Conservation (phyloP, 805 yeast species). For the Ogataea thermomethanolica region DNA sequence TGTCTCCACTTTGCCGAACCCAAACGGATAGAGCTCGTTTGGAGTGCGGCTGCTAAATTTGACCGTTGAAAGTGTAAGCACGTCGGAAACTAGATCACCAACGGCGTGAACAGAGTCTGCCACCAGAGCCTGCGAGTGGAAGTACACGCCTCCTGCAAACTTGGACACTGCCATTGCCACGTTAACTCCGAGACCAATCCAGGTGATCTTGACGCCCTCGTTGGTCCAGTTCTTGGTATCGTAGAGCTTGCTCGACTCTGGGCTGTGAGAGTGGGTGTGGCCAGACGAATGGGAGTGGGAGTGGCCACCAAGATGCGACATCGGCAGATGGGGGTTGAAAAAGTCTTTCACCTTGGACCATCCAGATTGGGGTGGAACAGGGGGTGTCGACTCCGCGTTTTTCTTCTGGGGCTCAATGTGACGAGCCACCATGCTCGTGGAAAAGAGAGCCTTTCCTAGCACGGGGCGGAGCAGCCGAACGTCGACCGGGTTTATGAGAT, state of each 20-base stretch:
- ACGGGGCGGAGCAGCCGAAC: not conserved
- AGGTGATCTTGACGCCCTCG: conserved; percentile 90
- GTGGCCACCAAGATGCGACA: conserved; percentile 27
- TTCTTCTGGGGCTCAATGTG: not conserved
- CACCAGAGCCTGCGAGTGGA: conserved; percentile 90
- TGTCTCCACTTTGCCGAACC: conserved; percentile 91
- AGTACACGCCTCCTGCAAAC: conserved; percentile 83
- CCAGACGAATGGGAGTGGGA: conserved; percentile 22
- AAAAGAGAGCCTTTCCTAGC: not conserved
- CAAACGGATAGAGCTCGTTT: conserved; percentile 65
- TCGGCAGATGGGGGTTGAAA: conserved; percentile 35
- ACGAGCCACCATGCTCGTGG: not conserved
- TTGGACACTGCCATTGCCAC: conserved; percentile 83
- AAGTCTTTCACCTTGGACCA: conserved; percentile 32
- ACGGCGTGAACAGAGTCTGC: conserved; percentile 96
- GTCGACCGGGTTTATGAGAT: not conserved
- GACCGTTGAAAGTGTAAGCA: conserved; percentile 85
- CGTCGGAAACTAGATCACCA: conserved; percentile 85
- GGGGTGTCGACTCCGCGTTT: conserved; percentile 4
- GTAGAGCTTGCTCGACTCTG: conserved; percentile 43
- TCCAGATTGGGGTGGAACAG: conserved; percentile 16
- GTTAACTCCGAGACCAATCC: conserved; percentile 84
- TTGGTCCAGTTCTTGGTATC: conserved; percentile 49
- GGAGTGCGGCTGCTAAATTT: conserved; percentile 65
- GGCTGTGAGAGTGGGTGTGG: conserved; percentile 40